phyloP scores from a whole-genome alignment of 106 monocot genomes.

The Acanthochlamys bracteata region DNA sequence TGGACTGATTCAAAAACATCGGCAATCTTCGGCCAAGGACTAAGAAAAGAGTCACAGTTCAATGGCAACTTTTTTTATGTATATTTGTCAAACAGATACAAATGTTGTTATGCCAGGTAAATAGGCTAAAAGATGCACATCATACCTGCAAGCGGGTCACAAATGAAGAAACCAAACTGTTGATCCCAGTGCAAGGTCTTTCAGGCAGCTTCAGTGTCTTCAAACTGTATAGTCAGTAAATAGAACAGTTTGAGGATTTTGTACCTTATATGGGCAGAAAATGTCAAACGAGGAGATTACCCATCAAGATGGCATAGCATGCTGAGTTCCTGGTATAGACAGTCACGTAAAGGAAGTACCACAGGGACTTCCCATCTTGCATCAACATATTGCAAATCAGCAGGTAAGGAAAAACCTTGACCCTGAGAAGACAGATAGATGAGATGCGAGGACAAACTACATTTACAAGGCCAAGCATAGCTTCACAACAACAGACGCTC shows the following conservation, averaged over 20 bases:
- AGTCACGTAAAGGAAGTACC: constrained; percentile 82
- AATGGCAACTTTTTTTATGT: too few species aligned
- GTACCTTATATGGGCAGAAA: neutral
- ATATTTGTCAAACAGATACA: too few species aligned
- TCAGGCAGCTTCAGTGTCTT: constrained; percentile 46
- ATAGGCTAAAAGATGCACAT: neutral
- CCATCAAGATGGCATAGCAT: constrained; percentile 71
- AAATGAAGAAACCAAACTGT: constrained; percentile 76
- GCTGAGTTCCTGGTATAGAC: constrained; percentile 59
- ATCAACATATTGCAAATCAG: constrained; percentile 93
- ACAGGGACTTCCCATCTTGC: constrained; percentile 79
- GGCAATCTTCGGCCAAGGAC: too few species aligned
- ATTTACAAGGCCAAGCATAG: too few species aligned
- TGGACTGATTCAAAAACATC: too few species aligned
- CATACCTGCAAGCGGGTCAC: constrained; percentile 60
- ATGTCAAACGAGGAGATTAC: constrained; percentile 18
- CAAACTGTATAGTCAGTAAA: constrained; percentile 40
- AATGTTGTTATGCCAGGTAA: too few species aligned
- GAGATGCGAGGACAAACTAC: neutral
- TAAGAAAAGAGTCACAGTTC: too few species aligned
- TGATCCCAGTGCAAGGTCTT: constrained; percentile 53
- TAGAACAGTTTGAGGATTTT: constrained; percentile 1
- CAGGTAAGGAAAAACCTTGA: constrained; percentile 86
- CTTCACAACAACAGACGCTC: neutral
- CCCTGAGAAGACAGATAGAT: constrained; percentile 41